phyloP scores from a whole-genome alignment of 805 yeast genomes.

The Naumovozyma castellii region DNA sequence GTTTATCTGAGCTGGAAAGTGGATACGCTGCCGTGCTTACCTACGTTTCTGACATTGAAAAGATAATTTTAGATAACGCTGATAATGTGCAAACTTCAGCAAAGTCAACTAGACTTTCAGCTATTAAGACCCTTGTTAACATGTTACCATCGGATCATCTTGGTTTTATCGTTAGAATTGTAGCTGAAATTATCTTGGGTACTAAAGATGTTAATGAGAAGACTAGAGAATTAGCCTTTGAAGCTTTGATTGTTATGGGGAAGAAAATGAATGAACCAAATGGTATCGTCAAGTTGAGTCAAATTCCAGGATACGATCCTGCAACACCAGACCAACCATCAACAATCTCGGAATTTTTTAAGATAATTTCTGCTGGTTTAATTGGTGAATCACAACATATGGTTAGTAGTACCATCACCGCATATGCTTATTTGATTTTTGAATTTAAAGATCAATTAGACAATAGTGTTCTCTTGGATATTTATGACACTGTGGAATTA shows the following conservation, averaged over 20 bases:
- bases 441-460: constrained; percentile 69
- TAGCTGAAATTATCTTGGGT: constrained; percentile 81
- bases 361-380: constrained; percentile 91
- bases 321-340: constrained; percentile 56
- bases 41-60: constrained; percentile 50
- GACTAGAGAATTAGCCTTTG: constrained; percentile 73
- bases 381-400: constrained; percentile 91
- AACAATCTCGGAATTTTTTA: constrained; percentile 70
- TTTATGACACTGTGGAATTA: constrained; percentile 77
- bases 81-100: constrained; percentile 60
- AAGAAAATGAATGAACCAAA: constrained; percentile 58
- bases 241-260: constrained; percentile 72
- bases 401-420: constrained; percentile 94
- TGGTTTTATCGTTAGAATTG: constrained; percentile 67
- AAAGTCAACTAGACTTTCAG: constrained; percentile 66
- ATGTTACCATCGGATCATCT: constrained; percentile 56
- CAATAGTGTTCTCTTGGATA: constrained; percentile 53
- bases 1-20: constrained; percentile 55
- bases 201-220: constrained; percentile 92
- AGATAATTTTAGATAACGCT: constrained; percentile 48
- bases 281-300: constrained; percentile 54
- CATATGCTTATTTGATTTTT: constrained; percentile 74
- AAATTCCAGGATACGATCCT: constrained; percentile 57
- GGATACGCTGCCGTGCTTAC: constrained; percentile 48
- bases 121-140: constrained; percentile 52